These are phyloP conservation scores for Hymenoscyphus repandus DNA, from an alignment of 2,329 filamentous ascomycete species.

Conservation along the genomic window DNA sequence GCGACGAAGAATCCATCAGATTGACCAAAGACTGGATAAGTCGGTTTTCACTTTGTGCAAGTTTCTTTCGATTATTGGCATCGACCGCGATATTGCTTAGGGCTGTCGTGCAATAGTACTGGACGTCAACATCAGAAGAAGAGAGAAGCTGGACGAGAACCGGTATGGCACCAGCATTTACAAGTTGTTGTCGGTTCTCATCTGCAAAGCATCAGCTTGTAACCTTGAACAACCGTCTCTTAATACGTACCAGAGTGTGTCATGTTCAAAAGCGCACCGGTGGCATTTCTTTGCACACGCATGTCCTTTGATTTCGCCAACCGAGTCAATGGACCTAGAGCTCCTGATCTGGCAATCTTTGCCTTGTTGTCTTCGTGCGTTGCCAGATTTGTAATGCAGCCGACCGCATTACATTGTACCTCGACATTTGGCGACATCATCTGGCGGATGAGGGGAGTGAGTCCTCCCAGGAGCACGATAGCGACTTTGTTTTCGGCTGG, in stretches of 20 bases:
- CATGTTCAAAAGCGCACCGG: slow-evolving; percentile 95
- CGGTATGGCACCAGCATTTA: slow-evolving; percentile 95
- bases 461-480: slow-evolving; percentile 86
- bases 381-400: slow-evolving; percentile 96
- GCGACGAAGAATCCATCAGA: slow-evolving; percentile 94
- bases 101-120: slow-evolving; percentile 98
- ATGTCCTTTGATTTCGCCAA: slow-evolving; percentile 97
- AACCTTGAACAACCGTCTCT: not conserved
- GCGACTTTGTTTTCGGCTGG: slow-evolving; percentile 97
- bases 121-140: slow-evolving; percentile 91
- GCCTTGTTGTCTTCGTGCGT: slow-evolving; percentile 99
- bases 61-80: slow-evolving; percentile 79
- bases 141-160: slow-evolving; percentile 92
- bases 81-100: slow-evolving; percentile 98
- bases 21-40: slow-evolving; percentile 91
- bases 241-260: slow-evolving; percentile 79
- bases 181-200: slow-evolving; percentile 95
- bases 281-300: slow-evolving; percentile 96
- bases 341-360: slow-evolving; percentile 93
- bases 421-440: slow-evolving; percentile 99
- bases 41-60: slow-evolving; percentile 85
- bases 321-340: slow-evolving; percentile 81
- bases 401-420: slow-evolving; percentile 97
- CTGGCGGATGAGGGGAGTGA: slow-evolving; percentile 88
- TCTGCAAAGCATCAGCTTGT: slow-evolving; percentile 47